Base-by-base conservation (phyloP, 2,329 filamentous ascomycete species). In the Xylariaceae sp. region DNA sequence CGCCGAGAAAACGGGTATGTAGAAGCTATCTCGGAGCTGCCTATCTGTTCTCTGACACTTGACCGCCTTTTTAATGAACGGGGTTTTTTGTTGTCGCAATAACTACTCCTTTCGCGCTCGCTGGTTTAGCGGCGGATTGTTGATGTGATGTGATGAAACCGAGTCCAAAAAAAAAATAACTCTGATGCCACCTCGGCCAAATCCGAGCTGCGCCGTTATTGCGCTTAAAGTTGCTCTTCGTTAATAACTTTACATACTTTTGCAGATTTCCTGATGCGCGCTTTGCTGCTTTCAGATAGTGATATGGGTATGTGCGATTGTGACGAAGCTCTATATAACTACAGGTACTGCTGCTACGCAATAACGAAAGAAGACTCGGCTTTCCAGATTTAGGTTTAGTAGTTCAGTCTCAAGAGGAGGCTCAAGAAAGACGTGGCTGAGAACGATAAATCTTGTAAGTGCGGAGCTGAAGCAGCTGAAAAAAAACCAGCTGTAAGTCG, bases 21-120 rank as follows among this genome's bases (percentile, higher is more conserved):
- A 12, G 12, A 31, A 34, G 34, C 45, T 41, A 37, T 47, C 26
- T n/a, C 33, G 7, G 33, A 36, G 56, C 46, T 54, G n/a, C n/a
- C n/a, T n/a, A n/a, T 36, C 8, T 6, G 8, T 6, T 36, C 58
- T 55, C 60, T 58, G 55, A 50, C 46, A 43, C 58, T 60, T 68
- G 66, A 67, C 66, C 66, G 66, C 66, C 59, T 65, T 62, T 64
- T 60, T 44, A 53, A 59, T 64, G 61, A 60, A 39, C 39, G 44
- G 41, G 37, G 16, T 23, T 24, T 19, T 31, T 58, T 60, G n/a
- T n/a, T n/a, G n/a, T 44, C 58, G 60, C 46, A 44, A 53, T 29
- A 44, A n/a, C n/a, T n/a, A n/a, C n/a, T n/a, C 64, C 52, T 59
- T 62, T 64, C 56, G 61, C 56, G 55, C 57, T 59, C 63, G 61